Evolutionary conservation across 2,329 filamentous ascomycete species (phyloP).

Genomic region (Atkinsonella texensis): DNA sequence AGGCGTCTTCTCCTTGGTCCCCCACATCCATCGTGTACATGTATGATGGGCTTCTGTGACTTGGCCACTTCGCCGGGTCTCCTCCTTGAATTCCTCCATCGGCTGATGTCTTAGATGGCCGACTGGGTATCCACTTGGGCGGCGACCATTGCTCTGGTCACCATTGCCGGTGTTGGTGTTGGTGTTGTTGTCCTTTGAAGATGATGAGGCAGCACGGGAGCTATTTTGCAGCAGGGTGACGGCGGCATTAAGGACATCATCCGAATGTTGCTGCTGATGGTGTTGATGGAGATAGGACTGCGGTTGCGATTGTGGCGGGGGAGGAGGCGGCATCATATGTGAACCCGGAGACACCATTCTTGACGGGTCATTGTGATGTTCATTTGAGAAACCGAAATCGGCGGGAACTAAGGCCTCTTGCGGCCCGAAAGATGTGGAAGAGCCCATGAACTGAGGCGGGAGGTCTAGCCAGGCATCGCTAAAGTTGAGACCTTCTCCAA

Average conservation of each 20-base stretch:
- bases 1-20: conserved; percentile 16
- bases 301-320: conserved; percentile 13
- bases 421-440: conserved; percentile 50
- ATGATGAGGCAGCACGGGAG: conserved; percentile 8
- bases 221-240: conserved; percentile 39
- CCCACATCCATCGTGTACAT: conserved; percentile 31
- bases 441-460: conserved; percentile 54
- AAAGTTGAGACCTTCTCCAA: conserved; percentile 38
- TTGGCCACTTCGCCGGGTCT: conserved; percentile 22
- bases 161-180: conserved; percentile 19
- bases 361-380: conserved; percentile 9
- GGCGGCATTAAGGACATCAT: conserved; percentile 45
- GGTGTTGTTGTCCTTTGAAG: conserved; percentile 8
- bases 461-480: conserved; percentile 44
- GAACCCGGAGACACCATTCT: conserved; percentile 13
- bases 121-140: conserved; percentile 21
- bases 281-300: conserved; percentile 1
- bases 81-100: conserved; percentile 29
- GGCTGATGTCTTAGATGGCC: conserved; percentile 31
- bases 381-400: conserved; percentile 10
- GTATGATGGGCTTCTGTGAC: conserved; percentile 22
- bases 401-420: conserved; percentile 18
- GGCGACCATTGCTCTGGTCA: conserved; percentile 11
- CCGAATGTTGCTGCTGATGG: conserved; percentile 22
- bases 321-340: conserved; percentile 22